Conservation (phyloP, 306 rosid species). For the Pyrus bretschneideri region DNA sequence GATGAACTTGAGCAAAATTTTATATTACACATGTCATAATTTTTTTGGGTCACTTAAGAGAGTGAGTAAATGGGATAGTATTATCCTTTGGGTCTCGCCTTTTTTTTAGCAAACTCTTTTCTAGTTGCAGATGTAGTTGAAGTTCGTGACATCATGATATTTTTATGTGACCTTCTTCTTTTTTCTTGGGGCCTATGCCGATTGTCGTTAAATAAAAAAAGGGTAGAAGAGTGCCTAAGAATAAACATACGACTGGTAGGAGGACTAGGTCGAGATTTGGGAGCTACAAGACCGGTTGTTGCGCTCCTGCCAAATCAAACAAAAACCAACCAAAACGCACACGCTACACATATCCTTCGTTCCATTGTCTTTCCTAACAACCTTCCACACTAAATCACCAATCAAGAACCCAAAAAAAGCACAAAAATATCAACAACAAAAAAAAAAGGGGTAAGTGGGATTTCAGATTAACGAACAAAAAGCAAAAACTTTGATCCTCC, state of each 20-base stretch:
- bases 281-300: background rate
- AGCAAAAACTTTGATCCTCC: background rate
- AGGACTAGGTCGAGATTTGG: background rate
- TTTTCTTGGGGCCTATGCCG: too few relatives aligned
- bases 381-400: background rate
- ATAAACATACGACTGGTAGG: background rate
- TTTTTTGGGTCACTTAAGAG: too few relatives aligned
- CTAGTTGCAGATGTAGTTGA: too few relatives aligned
- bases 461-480: background rate
- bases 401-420: background rate
- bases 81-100: too few relatives aligned
- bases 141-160: too few relatives aligned
- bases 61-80: too few relatives aligned
- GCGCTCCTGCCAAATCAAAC: background rate
- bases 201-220: too few relatives aligned
- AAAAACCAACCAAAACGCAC: background rate
- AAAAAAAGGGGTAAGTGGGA: background rate
- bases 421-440: background rate
- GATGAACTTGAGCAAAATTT: too few relatives aligned
- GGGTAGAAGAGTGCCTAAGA: background rate
- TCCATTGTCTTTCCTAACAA: background rate
- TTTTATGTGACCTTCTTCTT: too few relatives aligned
- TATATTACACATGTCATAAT: too few relatives aligned
- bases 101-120: too few relatives aligned
- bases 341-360: background rate